phyloP scores from a whole-genome alignment of 2,329 filamentous ascomycete species.

The Pseudogymnoascus sp. region DNA sequence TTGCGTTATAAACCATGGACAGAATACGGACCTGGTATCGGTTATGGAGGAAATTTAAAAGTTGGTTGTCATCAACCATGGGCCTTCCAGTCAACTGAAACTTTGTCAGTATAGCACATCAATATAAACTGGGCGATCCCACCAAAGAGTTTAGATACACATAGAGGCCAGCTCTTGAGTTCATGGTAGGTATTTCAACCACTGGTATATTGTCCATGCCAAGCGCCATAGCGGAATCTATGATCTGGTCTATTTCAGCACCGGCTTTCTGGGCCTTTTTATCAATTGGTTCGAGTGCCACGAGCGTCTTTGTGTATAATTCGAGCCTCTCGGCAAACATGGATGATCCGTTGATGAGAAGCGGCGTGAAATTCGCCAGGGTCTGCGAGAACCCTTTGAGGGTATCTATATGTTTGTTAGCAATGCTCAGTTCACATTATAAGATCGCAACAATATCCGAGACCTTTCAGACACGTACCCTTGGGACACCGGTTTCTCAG shows the following conservation, averaged over 20 bases:
- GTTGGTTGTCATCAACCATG: constrained; percentile 69
- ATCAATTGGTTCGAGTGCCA: constrained; percentile 46
- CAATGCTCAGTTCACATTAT: not conserved
- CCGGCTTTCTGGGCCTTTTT: constrained; percentile 45
- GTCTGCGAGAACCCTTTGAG: constrained; percentile 45
- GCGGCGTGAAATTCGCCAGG: constrained; percentile 47
- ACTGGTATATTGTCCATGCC: constrained; percentile 35
- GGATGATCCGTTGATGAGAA: constrained; percentile 50
- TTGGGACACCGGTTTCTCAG: constrained; percentile 47
- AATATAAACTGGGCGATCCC: constrained; percentile 27
- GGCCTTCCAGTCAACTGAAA: constrained; percentile 72
- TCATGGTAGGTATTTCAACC: constrained; percentile 62
- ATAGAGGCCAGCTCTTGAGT: constrained; percentile 76
- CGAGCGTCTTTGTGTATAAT: constrained; percentile 50
- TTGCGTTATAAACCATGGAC: not conserved
- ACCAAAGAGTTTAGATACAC: constrained; percentile 78
- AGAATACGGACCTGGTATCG: constrained; percentile 63
- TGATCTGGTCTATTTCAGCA: constrained; percentile 48
- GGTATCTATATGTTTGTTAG: constrained; percentile 30
- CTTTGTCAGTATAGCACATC: constrained; percentile 22
- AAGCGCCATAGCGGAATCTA: constrained; percentile 49
- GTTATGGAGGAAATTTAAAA: constrained; percentile 76
- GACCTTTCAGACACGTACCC: constrained; percentile 34
- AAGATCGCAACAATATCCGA: not conserved
- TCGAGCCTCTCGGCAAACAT: constrained; percentile 45